These are phyloP conservation scores for Rhizophora apiculata DNA, from an alignment of 345 rosid genomes.

Conservation along the genomic window DNA sequence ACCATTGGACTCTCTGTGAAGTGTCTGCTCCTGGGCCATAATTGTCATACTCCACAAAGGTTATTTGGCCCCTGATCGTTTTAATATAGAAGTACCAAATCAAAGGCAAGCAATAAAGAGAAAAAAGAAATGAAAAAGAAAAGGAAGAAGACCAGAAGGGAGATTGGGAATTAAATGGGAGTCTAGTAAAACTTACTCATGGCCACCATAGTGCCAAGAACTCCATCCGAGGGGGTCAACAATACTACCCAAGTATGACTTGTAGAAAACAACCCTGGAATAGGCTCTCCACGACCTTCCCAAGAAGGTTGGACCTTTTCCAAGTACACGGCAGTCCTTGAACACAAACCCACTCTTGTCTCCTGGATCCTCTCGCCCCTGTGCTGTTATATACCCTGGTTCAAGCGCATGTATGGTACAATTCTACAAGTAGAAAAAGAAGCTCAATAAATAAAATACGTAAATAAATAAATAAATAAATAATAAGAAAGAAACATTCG, in stretches of 20 bases:
- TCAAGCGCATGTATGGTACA: constrained; percentile 53
- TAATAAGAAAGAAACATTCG: background rate
- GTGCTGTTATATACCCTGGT: constrained; percentile 57
- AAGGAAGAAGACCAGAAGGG: background rate
- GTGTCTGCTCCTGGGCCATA: constrained; percentile 46
- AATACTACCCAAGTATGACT: constrained; percentile 25
- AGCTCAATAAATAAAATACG: background rate
- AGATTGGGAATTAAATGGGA: background rate
- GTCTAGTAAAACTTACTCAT: constrained; percentile 29
- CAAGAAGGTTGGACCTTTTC: constrained; percentile 33
- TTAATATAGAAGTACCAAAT: background rate
- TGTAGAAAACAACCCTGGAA: constrained; percentile 52
- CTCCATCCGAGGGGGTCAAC: constrained; percentile 46
- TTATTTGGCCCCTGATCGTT: constrained; percentile 34
- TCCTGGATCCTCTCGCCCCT: constrained; percentile 36
- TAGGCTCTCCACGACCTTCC: constrained; percentile 61
- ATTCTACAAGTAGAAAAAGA: constrained; percentile 21
- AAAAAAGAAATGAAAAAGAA: background rate
- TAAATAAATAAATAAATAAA: background rate
- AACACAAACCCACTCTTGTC: constrained; percentile 56
- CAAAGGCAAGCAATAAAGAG: background rate
- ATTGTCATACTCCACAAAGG: constrained; percentile 38
- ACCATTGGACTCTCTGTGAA: constrained; percentile 44
- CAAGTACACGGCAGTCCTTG: constrained; percentile 43
- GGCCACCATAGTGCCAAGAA: constrained; percentile 35